Evolutionary conservation across 2,329 filamentous ascomycete species (phyloP), one percentile per base, ranked within the genome.

Genomic region (Neocucurbitaria cava): DNA sequence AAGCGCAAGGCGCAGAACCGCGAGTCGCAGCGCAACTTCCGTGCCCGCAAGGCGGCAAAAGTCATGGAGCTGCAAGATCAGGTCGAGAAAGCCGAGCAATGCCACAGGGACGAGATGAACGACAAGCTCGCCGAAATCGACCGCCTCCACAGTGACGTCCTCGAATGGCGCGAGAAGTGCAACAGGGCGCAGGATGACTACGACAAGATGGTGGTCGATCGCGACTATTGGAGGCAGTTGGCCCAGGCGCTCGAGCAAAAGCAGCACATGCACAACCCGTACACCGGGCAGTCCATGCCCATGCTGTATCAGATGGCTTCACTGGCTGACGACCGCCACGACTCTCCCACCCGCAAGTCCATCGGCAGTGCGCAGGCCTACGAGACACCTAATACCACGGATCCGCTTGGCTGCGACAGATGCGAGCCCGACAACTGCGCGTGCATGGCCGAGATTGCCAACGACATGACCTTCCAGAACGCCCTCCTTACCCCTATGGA

Each of bases 1-100:
- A 96, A 96, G 79, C 87, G 95, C 62, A 96, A 97, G 81, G 90
- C 91, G 1, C 95, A 98, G 79, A 98, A 98, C 76, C 86, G 95
- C 56, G 90, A 91, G 42, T 94, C 94, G 3, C 94, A 98, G 78
- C 83, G 94, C 54, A 91, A 90, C 1, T 98, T 98, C 76, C 85
- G 94, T 30, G 92, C 96, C 77, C 84, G 94, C 53, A 86, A 94
- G 59, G 91, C 91, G 2, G 91, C 91, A 21, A 89, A 91, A 35
- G 91, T 97, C 6, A 88, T 89, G 35, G 93, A 85, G 60, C 77
- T 86, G 41, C 79, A 84, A 56, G 50, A 54, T 23, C 65, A 72
- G 49, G 59, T 73, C 5, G 79, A 85, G 46, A 18, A 52, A n/a
- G 53, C 53, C 23, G 54, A 57, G 26, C 46, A 59, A 23, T 40